Conservation (phyloP, 306 rosid genomes). For the Cucurbita moschata region DNA sequence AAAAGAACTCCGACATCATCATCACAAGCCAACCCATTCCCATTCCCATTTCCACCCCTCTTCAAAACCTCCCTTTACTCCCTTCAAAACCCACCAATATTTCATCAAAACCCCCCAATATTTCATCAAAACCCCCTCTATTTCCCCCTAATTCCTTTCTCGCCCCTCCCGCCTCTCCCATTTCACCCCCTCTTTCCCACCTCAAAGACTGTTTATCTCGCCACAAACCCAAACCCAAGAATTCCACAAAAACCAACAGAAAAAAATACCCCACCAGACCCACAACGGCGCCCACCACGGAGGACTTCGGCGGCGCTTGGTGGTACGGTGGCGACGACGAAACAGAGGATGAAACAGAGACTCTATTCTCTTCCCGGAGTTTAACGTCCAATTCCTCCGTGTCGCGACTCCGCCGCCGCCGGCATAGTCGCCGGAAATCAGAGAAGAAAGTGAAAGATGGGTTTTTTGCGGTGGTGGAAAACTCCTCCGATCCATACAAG, state of each 20-base stretch:
- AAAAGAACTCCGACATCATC: slow-evolving; percentile 38
- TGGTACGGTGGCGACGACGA: slow-evolving; percentile 54
- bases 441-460: slow-evolving; percentile 56
- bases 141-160: slow-evolving; percentile 22
- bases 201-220: not conserved
- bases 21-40: slow-evolving; percentile 37
- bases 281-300: not conserved
- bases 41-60: slow-evolving; percentile 21
- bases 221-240: not conserved
- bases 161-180: slow-evolving; percentile 33
- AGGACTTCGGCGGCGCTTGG: slow-evolving; percentile 26
- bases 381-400: slow-evolving; percentile 60
- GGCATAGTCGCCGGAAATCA: not conserved
- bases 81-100: slow-evolving; percentile 28
- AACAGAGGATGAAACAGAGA: slow-evolving; percentile 58
- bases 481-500: slow-evolving; percentile 72
- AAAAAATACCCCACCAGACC: not conserved
- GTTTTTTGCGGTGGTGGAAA: slow-evolving; percentile 81
- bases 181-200: slow-evolving; percentile 20
- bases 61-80: slow-evolving; percentile 7
- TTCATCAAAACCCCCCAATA: slow-evolving; percentile 17
- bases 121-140: slow-evolving; percentile 24
- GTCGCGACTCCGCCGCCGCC: slow-evolving; percentile 17
- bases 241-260: slow-evolving; percentile 6
- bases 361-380: slow-evolving; percentile 60